phyloP scores from a whole-genome alignment of 2,329 filamentous ascomycete genomes.

The Aspergillus sojae region DNA sequence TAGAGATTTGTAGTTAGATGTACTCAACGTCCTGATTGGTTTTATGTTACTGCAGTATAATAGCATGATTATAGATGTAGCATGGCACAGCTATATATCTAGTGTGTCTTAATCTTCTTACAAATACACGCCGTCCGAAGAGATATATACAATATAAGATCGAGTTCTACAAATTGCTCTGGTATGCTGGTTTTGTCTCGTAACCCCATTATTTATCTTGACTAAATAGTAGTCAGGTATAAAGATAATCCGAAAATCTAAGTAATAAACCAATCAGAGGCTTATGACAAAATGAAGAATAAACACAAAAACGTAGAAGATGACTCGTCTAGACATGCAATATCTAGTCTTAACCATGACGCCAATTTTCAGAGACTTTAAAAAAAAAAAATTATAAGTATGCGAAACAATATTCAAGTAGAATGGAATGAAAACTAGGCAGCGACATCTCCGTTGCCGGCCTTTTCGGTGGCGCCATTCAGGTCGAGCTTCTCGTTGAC shows the following conservation, averaged over 20 bases:
- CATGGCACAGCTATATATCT: too few relatives aligned
- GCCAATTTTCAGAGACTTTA: background rate
- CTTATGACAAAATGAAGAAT: background rate
- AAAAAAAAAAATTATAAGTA: background rate
- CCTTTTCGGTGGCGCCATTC: background rate
- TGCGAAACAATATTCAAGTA: background rate
- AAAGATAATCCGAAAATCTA: background rate
- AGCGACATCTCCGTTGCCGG: conserved; percentile 1
- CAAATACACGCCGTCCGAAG: too few relatives aligned
- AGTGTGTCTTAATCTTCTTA: too few relatives aligned
- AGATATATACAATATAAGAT: too few relatives aligned
- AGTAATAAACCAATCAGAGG: background rate
- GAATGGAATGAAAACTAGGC: background rate
- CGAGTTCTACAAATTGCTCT: background rate
- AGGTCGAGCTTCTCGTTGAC: conserved; percentile 2
- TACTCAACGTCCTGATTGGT: too few relatives aligned
- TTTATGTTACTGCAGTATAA: too few relatives aligned
- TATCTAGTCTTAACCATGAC: conserved; percentile 8
- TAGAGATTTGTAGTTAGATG: too few relatives aligned
- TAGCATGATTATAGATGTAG: too few relatives aligned
- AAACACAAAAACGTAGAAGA: background rate
- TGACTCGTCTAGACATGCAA: conserved; percentile 3
- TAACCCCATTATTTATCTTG: background rate
- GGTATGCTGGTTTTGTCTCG: background rate
- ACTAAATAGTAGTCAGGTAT: background rate